Percentiles rank a stretch among this genome's conserved stretches.
These are phyloP conservation scores for Penicillium ochrochloron DNA, from an alignment of 495 filamentous ascomycete genomes.

Conservation along the genomic window DNA sequence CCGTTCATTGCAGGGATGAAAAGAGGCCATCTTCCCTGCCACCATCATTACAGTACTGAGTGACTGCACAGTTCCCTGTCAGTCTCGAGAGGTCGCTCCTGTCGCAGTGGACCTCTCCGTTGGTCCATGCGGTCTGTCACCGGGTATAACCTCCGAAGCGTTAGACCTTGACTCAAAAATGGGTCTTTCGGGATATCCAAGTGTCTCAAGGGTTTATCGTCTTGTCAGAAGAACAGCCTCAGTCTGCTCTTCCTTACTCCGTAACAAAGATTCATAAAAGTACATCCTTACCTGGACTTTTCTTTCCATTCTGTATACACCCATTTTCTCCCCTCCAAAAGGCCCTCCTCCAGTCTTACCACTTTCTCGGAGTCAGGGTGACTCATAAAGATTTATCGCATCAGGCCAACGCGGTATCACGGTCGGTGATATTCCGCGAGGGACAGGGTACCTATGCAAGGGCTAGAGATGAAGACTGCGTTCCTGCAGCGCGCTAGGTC, in stretches of 20 bases:
- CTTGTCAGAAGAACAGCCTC: background rate
- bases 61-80: background rate
- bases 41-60: background rate
- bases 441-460: too few relatives aligned
- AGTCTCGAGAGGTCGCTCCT: constrained; percentile 2
- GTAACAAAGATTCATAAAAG: too few relatives aligned
- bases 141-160: constrained; percentile 14
- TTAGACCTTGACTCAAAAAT: constrained; percentile 1
- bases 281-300: too few relatives aligned
- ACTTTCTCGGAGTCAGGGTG: background rate
- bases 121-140: constrained; percentile 18
- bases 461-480: background rate
- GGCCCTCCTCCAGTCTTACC: background rate
- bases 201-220: background rate
- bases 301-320: background rate
- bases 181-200: background rate
- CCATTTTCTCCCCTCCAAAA: background rate
- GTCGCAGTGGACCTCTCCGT: constrained; percentile 10
- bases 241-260: background rate
- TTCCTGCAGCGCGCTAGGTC: background rate
- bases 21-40: background rate
- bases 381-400: background rate
- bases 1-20: background rate
- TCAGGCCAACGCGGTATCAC: background rate
- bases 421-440: too few relatives aligned